Conservation (phyloP, 352 stramenopile species). For the Phytophthora sansomeana region DNA sequence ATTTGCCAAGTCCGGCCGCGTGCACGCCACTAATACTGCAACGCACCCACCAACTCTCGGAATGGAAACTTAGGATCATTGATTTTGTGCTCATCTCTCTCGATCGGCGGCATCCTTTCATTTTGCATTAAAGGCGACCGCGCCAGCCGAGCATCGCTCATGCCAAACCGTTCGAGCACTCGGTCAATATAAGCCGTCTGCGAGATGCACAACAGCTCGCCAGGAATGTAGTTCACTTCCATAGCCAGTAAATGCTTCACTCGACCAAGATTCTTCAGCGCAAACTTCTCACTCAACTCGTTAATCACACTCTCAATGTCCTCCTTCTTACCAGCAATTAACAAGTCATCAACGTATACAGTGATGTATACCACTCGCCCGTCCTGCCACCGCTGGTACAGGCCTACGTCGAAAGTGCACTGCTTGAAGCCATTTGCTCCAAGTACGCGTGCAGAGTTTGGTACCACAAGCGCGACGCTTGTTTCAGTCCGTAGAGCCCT, state of each 20-base stretch:
- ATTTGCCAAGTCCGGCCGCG: conserved; percentile 4
- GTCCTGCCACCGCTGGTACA: not conserved
- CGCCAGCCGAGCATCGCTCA: not conserved
- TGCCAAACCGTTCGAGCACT: not conserved
- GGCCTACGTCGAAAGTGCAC: not conserved
- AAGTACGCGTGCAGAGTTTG: not conserved
- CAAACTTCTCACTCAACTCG: not conserved
- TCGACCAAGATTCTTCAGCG: not conserved
- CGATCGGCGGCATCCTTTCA: not conserved
- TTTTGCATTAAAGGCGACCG: not conserved
- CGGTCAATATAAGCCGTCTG: not conserved
- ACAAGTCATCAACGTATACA: not conserved
- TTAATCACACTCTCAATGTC: not conserved
- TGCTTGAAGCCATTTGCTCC: conserved; percentile 1
- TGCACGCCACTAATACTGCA: too few relatives aligned
- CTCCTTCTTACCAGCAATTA: not conserved
- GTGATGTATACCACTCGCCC: not conserved
- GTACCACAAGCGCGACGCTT: not conserved
- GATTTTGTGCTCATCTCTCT: not conserved
- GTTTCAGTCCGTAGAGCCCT: conserved; percentile 1
- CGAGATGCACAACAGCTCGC: not conserved
- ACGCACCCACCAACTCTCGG: not conserved
- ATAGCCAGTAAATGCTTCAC: not conserved
- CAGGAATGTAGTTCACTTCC: not conserved
- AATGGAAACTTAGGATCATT: conserved; percentile 1